These are phyloP conservation scores for Saururus chinensis DNA, from an alignment of 164 flowering plant species.

Conservation along the genomic window DNA sequence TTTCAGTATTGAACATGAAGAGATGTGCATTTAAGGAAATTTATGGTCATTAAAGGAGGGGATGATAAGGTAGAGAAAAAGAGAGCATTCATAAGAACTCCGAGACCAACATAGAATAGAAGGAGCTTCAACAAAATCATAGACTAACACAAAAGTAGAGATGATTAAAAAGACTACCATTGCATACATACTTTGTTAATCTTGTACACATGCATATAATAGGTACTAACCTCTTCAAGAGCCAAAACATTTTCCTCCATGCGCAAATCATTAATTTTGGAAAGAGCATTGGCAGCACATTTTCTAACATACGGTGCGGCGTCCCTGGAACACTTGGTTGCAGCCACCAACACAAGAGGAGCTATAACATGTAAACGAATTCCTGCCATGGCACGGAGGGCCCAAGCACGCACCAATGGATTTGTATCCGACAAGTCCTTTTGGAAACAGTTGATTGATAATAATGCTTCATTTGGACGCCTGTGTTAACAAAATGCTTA, in stretches of 20 bases:
- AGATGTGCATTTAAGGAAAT: too few species aligned
- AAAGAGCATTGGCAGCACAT: constrained; percentile 98
- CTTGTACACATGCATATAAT: neutral
- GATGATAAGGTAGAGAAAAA: too few species aligned
- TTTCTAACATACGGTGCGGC: constrained; percentile 94
- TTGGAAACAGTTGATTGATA: constrained; percentile 93
- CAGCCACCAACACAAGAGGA: constrained; percentile 81
- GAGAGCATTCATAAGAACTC: too few species aligned
- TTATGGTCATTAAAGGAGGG: too few species aligned
- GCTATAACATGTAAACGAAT: constrained; percentile 87
- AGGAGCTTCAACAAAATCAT: too few species aligned
- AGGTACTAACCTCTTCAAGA: constrained; percentile 68
- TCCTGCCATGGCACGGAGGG: constrained; percentile 98
- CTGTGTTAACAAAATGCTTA: constrained; percentile 23
- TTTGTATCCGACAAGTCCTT: constrained; percentile 92
- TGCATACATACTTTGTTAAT: too few species aligned
- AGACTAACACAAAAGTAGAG: too few species aligned
- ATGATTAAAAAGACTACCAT: too few species aligned
- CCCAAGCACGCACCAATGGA: constrained; percentile 99
- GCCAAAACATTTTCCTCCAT: constrained; percentile 58
- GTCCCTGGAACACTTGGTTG: constrained; percentile 82
- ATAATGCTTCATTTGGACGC: constrained; percentile 97
- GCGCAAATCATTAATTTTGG: constrained; percentile 81
- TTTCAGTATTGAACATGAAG: too few species aligned
- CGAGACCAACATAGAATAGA: too few species aligned